phyloP scores from a whole-genome alignment of 2,329 filamentous ascomycete genomes.

The Colletotrichum sp. region DNA sequence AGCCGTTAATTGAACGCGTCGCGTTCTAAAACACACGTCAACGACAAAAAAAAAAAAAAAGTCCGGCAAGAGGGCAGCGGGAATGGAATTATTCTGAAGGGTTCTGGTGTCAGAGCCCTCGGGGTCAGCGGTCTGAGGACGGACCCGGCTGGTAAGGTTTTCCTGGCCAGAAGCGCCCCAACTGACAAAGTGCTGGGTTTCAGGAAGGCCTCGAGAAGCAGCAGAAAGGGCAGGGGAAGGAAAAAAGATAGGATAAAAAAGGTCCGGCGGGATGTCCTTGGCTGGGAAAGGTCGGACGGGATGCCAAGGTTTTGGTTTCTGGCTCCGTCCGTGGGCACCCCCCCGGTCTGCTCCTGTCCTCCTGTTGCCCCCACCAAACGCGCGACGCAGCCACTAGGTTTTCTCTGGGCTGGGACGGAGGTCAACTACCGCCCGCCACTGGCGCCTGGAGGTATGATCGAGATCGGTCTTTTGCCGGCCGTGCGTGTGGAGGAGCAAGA shows the following conservation, averaged over 20 bases:
- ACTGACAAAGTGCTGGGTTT: conserved; percentile 11
- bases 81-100: not conserved
- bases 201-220: not conserved
- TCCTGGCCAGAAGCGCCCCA: not conserved
- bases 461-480: not conserved
- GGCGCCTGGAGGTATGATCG: conserved; percentile 2
- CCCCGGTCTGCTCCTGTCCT: not conserved
- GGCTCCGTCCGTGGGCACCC: not conserved
- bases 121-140: not conserved
- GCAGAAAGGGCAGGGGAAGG: not conserved
- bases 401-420: not conserved
- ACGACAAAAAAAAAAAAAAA: not conserved
- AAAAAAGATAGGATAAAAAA: not conserved
- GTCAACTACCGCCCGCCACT: conserved; percentile 10
- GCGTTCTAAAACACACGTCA: not conserved
- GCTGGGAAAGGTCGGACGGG: conserved; percentile 7
- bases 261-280: not conserved
- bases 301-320: conserved; percentile 18
- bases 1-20: not conserved
- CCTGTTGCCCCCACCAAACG: not conserved
- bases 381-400: not conserved
- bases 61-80: not conserved
- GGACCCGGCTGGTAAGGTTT: not conserved
- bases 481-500: not conserved
- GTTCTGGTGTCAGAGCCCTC: not conserved